These are phyloP conservation scores for Lactuca sativa DNA, from an alignment of 129 eudicot genomes.

Conservation along the genomic window DNA sequence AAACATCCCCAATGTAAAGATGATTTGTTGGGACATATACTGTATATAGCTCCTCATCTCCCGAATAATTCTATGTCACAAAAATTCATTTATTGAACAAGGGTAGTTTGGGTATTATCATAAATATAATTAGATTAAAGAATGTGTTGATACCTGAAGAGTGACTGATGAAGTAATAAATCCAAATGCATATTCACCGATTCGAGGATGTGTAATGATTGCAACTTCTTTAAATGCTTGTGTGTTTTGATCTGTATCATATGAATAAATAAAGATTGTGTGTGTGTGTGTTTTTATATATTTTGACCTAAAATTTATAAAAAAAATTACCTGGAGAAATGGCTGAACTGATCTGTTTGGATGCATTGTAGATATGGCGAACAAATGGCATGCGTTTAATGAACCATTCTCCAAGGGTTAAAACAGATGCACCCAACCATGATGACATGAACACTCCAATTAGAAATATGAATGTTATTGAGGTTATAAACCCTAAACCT, in stretches of 20 bases:
- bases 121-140: conserved; percentile 7
- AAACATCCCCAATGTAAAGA: conserved; percentile 81
- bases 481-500: conserved; percentile 81
- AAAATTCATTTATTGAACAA: not conserved
- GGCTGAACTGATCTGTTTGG: conserved; percentile 86
- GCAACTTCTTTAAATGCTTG: conserved; percentile 88
- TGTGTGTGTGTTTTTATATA: not conserved
- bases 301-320: no score
- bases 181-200: conserved; percentile 92
- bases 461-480: conserved; percentile 74
- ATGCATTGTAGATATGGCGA: conserved; percentile 76
- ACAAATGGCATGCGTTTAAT: conserved; percentile 82
- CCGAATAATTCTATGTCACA: conserved; percentile 50
- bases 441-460: conserved; percentile 90
- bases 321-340: conserved; percentile 66
- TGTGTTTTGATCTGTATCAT: conserved; percentile 70
- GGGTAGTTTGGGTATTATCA: conserved; percentile 7
- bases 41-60: conserved; percentile 80
- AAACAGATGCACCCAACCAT: conserved; percentile 85
- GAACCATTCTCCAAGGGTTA: conserved; percentile 80
- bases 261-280: conserved; percentile 6
- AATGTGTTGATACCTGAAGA: conserved; percentile 54
- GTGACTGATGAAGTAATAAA: conserved; percentile 81
- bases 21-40: conserved; percentile 87
- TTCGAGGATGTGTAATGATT: conserved; percentile 85